A percentile compares a stretch with the other conserved stretches of the same genome.
These are phyloP conservation scores for Nicotiana undulata DNA, from an alignment of 257 asterid species.

Conservation along the genomic window DNA sequence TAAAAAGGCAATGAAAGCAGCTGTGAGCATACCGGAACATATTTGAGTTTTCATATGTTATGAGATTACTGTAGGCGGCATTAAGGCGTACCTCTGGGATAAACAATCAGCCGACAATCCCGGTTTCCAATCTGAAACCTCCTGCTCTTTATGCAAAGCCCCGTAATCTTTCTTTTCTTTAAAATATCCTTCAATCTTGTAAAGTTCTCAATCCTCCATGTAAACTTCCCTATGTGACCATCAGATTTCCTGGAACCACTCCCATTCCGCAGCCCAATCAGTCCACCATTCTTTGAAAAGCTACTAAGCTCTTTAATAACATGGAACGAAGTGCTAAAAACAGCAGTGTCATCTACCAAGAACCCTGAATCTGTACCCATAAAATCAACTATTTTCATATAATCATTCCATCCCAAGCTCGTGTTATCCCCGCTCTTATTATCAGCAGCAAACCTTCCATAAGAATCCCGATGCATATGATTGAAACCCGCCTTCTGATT, in stretches of 20 bases:
- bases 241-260: slow-evolving; percentile 65
- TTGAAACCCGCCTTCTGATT: slow-evolving; percentile 75
- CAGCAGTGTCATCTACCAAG: slow-evolving; percentile 79
- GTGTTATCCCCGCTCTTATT: slow-evolving; percentile 95
- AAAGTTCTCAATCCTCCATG: slow-evolving; percentile 93
- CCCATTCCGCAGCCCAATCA: slow-evolving; percentile 56
- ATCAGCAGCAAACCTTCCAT: slow-evolving; percentile 94
- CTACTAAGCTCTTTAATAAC: slow-evolving; percentile 82
- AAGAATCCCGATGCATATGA: slow-evolving; percentile 90
- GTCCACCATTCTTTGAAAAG: slow-evolving; percentile 55
- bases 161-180: slow-evolving; percentile 92
- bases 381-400: slow-evolving; percentile 86
- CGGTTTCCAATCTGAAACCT: slow-evolving; percentile 95
- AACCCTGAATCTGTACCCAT: slow-evolving; percentile 65
- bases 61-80: slow-evolving; percentile 10
- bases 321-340: slow-evolving; percentile 91
- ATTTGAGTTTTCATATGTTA: not conserved
- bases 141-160: slow-evolving; percentile 96
- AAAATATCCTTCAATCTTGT: slow-evolving; percentile 88
- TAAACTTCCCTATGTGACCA: slow-evolving; percentile 80
- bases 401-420: slow-evolving; percentile 98
- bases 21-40: not conserved
- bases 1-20: slow-evolving; percentile 5
- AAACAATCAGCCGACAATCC: slow-evolving; percentile 94
- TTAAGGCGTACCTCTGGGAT: slow-evolving; percentile 73